phyloP scores from a whole-genome alignment of 257 asterid genomes.

The Nicotiana attenuata region DNA sequence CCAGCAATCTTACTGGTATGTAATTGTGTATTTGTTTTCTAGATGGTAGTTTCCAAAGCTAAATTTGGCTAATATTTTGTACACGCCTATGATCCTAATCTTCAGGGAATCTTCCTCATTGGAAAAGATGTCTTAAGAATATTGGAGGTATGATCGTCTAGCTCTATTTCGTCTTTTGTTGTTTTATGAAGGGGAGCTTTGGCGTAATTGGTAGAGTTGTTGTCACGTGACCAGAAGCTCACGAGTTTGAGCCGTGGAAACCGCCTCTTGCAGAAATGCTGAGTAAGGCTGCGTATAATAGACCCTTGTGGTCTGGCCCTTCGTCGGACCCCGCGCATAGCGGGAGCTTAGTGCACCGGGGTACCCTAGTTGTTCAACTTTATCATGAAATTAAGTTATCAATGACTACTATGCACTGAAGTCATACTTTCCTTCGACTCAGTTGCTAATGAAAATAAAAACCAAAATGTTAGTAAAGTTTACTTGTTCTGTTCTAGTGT shows the following conservation, averaged over 20 bases:
- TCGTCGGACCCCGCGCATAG: no score
- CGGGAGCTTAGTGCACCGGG: no score
- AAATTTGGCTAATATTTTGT: not conserved
- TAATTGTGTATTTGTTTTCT: not conserved
- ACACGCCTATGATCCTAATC: conserved; percentile 8
- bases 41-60: not conserved
- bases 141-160: conserved; percentile 44
- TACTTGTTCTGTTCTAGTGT: not conserved
- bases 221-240: no score
- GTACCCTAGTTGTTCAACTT: no score
- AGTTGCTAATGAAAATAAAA: not conserved
- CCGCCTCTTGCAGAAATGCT: no score
- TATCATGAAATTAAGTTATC: not conserved
- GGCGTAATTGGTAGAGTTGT: no score
- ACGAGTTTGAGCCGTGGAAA: no score
- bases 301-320: no score
- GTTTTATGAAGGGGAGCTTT: not conserved
- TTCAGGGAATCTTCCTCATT: conserved; percentile 64
- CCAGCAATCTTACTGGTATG: conserved; percentile 78
- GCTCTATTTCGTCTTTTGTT: not conserved
- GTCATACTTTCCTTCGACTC: not conserved
- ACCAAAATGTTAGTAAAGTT: not conserved
- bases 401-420: not conserved
- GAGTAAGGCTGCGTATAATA: no score
- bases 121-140: conserved; percentile 63